Conservation (phyloP, 1,284 basidiomycete genomes). For the Ganoderma lingzhi region DNA sequence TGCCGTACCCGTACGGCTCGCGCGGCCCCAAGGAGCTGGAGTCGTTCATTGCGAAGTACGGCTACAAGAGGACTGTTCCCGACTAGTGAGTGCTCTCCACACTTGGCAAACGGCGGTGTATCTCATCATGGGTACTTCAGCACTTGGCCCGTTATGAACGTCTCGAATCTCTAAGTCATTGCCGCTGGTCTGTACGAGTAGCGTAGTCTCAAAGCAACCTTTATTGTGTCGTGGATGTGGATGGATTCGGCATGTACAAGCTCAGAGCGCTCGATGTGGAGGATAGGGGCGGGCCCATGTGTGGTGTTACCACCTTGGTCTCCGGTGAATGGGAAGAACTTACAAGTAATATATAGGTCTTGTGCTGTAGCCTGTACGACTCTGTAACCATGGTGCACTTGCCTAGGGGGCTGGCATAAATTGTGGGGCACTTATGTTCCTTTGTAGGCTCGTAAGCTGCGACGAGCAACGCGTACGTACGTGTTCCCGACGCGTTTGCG, state of each 20-base stretch:
- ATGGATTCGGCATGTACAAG: background rate
- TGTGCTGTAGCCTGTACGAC: slow-evolving; percentile 13
- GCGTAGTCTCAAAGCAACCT: slow-evolving; percentile 21
- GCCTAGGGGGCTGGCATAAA: background rate
- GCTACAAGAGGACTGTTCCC: slow-evolving; percentile 74
- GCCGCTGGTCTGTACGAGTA: slow-evolving; percentile 29
- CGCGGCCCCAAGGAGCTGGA: slow-evolving; percentile 91
- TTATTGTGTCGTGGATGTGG: background rate
- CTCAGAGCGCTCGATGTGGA: background rate
- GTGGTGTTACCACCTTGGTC: background rate
- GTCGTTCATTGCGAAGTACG: slow-evolving; percentile 77
- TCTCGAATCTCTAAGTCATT: slow-evolving; percentile 31
- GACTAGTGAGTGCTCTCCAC: slow-evolving; percentile 70
- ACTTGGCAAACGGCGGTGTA: too few relatives aligned
- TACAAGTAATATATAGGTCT: slow-evolving; percentile 6
- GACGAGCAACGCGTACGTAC: too few relatives aligned
- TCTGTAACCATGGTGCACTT: slow-evolving; percentile 3
- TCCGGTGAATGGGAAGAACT: background rate
- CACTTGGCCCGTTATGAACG: slow-evolving; percentile 38
- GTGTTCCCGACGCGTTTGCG: background rate
- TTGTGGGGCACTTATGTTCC: background rate
- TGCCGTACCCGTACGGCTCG: slow-evolving; percentile 89
- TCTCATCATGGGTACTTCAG: slow-evolving; percentile 18
- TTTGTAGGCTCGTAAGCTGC: background rate
- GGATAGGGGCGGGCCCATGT: background rate